Percentiles rank a stretch among this genome's conserved stretches.
These are phyloP conservation scores for Emmonsiellopsis sp. DNA, from an alignment of 2,329 filamentous ascomycete genomes.

Conservation along the genomic window DNA sequence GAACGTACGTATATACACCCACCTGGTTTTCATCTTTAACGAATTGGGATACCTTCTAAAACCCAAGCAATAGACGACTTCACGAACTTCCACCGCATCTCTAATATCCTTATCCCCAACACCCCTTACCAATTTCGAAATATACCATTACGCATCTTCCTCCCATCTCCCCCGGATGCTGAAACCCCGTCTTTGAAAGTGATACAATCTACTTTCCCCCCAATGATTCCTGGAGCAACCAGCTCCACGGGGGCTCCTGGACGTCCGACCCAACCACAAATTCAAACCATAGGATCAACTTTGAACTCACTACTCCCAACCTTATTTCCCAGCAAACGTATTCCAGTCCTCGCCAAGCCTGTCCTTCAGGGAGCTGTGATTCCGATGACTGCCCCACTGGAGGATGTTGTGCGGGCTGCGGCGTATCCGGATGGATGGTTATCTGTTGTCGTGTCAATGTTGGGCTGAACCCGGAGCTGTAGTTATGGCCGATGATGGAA, in stretches of 20 bases:
- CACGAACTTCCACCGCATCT: constrained; percentile 61
- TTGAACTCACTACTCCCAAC: constrained; percentile 66
- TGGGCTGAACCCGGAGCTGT: constrained; percentile 33
- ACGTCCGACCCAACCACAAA: constrained; percentile 28
- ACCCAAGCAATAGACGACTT: constrained; percentile 53
- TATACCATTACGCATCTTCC: constrained; percentile 81
- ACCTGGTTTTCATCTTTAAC: neutral
- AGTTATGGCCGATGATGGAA: neutral
- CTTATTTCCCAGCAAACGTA: constrained; percentile 78
- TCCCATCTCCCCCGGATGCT: constrained; percentile 56
- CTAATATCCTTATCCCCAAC: constrained; percentile 64
- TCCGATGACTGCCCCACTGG: constrained; percentile 69
- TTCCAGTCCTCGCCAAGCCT: constrained; percentile 72
- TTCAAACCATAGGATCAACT: constrained; percentile 66
- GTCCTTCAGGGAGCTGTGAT: constrained; percentile 78
- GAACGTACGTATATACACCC: constrained; percentile 47
- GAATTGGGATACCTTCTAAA: neutral
- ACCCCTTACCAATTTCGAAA: constrained; percentile 63
- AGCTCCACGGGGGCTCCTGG: constrained; percentile 12
- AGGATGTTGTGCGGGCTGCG: constrained; percentile 72
- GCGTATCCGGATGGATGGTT: constrained; percentile 91
- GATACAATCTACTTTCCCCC: constrained; percentile 65
- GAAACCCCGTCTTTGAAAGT: constrained; percentile 48
- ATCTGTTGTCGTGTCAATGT: constrained; percentile 68
- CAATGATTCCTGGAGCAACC: constrained; percentile 30